These are phyloP conservation scores for Eremomyces bilateralis DNA, from an alignment of 495 filamentous ascomycete genomes.

Conservation along the genomic window DNA sequence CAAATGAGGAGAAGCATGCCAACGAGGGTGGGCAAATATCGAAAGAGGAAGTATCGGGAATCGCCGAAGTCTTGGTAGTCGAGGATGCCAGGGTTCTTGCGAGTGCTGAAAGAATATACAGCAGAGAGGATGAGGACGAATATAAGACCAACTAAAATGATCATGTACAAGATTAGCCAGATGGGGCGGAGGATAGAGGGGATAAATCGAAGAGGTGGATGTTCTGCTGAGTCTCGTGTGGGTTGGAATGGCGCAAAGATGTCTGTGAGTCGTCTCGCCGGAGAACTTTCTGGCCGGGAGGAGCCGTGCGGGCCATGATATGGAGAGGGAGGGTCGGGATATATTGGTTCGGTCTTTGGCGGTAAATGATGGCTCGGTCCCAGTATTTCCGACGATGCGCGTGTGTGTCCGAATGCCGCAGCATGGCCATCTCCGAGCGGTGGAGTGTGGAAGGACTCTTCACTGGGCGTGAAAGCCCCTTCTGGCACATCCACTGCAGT, in stretches of 20 bases:
- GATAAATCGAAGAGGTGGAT: conserved; percentile 38
- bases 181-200: conserved; percentile 43
- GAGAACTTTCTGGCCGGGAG: no score
- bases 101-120: conserved; percentile 41
- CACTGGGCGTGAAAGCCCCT: no score
- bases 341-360: no score
- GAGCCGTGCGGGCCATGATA: no score
- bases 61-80: conserved; percentile 42
- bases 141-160: conserved; percentile 45
- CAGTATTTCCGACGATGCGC: no score
- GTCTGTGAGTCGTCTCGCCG: no score
- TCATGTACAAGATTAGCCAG: conserved; percentile 30
- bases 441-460: no score
- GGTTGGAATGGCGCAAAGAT: conserved; percentile 32
- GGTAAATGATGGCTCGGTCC: no score
- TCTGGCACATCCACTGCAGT: no score
- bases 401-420: no score
- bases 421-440: no score
- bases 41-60: conserved; percentile 62
- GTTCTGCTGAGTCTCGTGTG: conserved; percentile 21
- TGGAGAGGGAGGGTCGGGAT: no score
- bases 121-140: conserved; percentile 52
- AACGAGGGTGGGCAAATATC: conserved; percentile 63
- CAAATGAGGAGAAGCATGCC: conserved; percentile 51
- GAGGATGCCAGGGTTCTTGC: conserved; percentile 37